Evolutionary conservation across 2,329 filamentous ascomycete genomes (phyloP), one percentile per base, ranked within the genome.

Genomic region (Aspergillus fischeri): DNA sequence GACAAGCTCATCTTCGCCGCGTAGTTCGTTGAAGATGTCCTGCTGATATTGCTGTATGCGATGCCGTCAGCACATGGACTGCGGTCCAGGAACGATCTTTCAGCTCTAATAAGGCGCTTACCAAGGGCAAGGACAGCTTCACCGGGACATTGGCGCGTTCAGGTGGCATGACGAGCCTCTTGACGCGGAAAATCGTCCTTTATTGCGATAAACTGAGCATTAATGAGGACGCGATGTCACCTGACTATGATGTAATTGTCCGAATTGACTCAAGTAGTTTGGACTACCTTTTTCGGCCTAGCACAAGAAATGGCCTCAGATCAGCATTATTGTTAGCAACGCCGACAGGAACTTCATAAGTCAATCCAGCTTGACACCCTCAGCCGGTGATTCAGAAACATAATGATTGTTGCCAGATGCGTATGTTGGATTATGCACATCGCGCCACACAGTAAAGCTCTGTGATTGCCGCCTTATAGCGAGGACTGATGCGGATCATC

Each of bases 1-100:
- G 67, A 97, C 89, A 63, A 99, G 87, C 75, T 95, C 89, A 89
- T 99, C 94, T 78, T 97, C 90, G 60, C 86, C 80, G 62, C 91
- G 88, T 64, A 96, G 86, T 77, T 94, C 90, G 73, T 90, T 91
- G 79, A 97, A 97, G 68, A 97, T 86, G 70, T 91, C 88, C 79
- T 97, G 92, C 79, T 99, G 94, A 75, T 95, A 99, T 81, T 92
- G 81, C 80, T 84, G 65, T 60, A 52, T 55, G 49, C 27, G 32
- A 53, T 55, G 55, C 52, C 52, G 57, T 68, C 41, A 68, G 60
- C 52, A 42, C 5, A 10, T 51, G 49, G 10, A 27, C 8, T 51
- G 32, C 11, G 6, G 35, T 29, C 17, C 1, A 47, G 21, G 3
- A 49, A 28, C 21, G 1, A n/a, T 2, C 20, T 32, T 28, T 6